phyloP scores from a whole-genome alignment of 768 basidiomycete genomes.

The Austroboletus eburneus region DNA sequence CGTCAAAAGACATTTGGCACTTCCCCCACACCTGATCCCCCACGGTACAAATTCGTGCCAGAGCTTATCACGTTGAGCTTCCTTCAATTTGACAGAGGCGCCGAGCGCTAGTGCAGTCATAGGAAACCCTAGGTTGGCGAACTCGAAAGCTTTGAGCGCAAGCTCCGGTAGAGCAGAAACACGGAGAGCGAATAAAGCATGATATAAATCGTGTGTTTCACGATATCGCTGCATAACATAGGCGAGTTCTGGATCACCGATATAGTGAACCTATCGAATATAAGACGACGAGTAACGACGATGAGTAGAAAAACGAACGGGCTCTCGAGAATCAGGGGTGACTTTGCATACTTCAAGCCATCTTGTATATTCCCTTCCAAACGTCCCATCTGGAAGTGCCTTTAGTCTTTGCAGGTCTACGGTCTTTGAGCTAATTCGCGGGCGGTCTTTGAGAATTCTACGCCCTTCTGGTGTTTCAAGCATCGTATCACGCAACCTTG shows the following conservation, averaged over 20 bases:
- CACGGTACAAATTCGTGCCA: conserved; percentile 87
- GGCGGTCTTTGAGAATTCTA: conserved; percentile 76
- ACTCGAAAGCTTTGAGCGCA: conserved; percentile 92
- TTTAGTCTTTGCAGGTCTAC: conserved; percentile 68
- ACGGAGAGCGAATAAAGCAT: conserved; percentile 84
- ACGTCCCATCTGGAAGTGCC: conserved; percentile 68
- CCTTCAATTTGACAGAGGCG: conserved; percentile 33
- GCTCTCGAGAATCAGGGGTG: conserved; percentile 90
- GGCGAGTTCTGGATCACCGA: conserved; percentile 91
- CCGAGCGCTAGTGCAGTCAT: conserved; percentile 78
- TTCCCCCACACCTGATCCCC: conserved; percentile 82
- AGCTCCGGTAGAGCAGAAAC: conserved; percentile 90
- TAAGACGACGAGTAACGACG: not conserved
- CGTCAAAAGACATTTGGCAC: conserved; percentile 71
- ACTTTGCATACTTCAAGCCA: conserved; percentile 89
- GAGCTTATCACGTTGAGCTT: conserved; percentile 49
- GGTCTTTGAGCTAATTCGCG: conserved; percentile 72
- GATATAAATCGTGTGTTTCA: conserved; percentile 97
- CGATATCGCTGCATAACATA: conserved; percentile 98
- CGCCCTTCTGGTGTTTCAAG: conserved; percentile 80
- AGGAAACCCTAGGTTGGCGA: conserved; percentile 86
- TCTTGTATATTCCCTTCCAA: conserved; percentile 81
- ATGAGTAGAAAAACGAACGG: conserved; percentile 46
- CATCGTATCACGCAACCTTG: conserved; percentile 69
- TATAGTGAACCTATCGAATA: conserved; percentile 75